Percentiles rank a stretch among this genome's conserved stretches.
Conservation (phyloP, 257 asterid genomes). For the Penstemon barbatus region DNA sequence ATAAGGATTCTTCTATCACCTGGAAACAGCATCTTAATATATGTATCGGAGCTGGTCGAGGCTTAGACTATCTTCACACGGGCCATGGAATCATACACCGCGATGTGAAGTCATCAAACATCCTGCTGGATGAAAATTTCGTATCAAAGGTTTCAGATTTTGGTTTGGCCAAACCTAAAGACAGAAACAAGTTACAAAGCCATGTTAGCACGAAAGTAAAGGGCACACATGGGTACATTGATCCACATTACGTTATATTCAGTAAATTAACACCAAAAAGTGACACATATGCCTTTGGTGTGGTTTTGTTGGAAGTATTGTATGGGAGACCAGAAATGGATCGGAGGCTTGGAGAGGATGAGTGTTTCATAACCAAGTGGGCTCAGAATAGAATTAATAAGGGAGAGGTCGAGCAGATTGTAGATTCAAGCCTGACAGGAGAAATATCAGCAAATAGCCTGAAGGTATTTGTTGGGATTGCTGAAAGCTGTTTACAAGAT, state of each 20-base stretch:
- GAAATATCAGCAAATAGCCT: conserved; percentile 41
- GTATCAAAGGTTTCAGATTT: conserved; percentile 61
- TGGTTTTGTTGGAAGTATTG: conserved; percentile 48
- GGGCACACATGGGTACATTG: conserved; percentile 59
- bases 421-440: conserved; percentile 35
- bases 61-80: conserved; percentile 52
- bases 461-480: conserved; percentile 36
- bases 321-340: conserved; percentile 51
- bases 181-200: conserved; percentile 34
- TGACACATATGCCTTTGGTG: conserved; percentile 62
- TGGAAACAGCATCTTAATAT: conserved; percentile 47
- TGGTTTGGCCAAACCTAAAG: conserved; percentile 58
- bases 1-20: conserved; percentile 24
- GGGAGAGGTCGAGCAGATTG: conserved; percentile 41
- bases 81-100: conserved; percentile 52
- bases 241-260: conserved; percentile 48
- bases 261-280: conserved; percentile 44
- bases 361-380: conserved; percentile 39
- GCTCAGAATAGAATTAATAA: conserved; percentile 37
- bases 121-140: conserved; percentile 49
- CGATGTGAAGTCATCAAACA: conserved; percentile 59
- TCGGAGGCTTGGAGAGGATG: conserved; percentile 33
- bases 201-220: conserved; percentile 53
- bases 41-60: conserved; percentile 53
- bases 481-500: conserved; percentile 43